A percentile compares a stretch with the other conserved stretches of the same genome.
Evolutionary conservation across 495 filamentous ascomycete genomes (phyloP).

Genomic region (Xylaria grammica): DNA sequence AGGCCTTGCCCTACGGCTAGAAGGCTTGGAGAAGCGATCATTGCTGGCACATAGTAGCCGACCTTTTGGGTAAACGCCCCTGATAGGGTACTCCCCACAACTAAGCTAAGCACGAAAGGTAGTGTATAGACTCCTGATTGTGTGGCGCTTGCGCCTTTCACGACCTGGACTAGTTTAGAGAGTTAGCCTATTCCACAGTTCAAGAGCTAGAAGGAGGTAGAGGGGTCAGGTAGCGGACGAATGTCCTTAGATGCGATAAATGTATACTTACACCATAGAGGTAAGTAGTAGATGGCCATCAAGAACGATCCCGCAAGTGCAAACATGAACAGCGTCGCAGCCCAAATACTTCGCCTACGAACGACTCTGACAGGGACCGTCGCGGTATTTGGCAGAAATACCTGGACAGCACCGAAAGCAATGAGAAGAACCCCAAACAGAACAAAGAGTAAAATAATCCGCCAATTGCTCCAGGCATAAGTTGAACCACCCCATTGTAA

Average conservation of each 20-base stretch:
- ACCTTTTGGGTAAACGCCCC: slow-evolving; percentile 59
- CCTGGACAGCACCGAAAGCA: slow-evolving; percentile 69
- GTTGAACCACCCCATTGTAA: slow-evolving; percentile 85
- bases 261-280: slow-evolving; percentile 73
- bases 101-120: slow-evolving; percentile 59
- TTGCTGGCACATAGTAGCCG: slow-evolving; percentile 73
- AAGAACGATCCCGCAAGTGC: slow-evolving; percentile 70
- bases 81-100: slow-evolving; percentile 52
- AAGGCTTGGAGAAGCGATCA: slow-evolving; percentile 61
- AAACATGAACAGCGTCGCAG: slow-evolving; percentile 63
- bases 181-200: slow-evolving; percentile 49
- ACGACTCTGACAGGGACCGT: slow-evolving; percentile 78
- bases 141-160: slow-evolving; percentile 60
- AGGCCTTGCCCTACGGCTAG: slow-evolving; percentile 72
- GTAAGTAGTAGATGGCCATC: slow-evolving; percentile 69
- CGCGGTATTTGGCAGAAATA: slow-evolving; percentile 71
- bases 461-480: slow-evolving; percentile 69
- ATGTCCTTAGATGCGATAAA: slow-evolving; percentile 30
- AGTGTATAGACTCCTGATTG: slow-evolving; percentile 67
- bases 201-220: slow-evolving; percentile 19
- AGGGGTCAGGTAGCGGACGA: not conserved
- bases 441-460: slow-evolving; percentile 72
- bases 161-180: slow-evolving; percentile 72
- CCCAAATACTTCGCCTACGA: slow-evolving; percentile 73
- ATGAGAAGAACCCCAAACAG: slow-evolving; percentile 66